Conservation (phyloP, 768 basidiomycete species). For the Cystofilobasidium macerans region DNA sequence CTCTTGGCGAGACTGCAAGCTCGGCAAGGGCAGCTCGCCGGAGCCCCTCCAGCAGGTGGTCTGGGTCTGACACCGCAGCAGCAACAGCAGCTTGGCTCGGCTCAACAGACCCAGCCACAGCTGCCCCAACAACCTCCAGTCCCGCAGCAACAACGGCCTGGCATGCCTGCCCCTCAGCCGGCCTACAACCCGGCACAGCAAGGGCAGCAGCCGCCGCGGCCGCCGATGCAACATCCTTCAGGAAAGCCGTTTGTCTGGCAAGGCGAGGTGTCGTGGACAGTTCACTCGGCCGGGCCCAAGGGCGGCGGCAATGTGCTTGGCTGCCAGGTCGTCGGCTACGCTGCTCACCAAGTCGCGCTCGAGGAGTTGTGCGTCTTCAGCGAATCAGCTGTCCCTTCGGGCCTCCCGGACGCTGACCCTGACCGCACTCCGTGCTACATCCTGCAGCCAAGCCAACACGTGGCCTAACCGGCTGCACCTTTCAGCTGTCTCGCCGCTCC, state of each 20-base stretch:
- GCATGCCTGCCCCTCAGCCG: too few species aligned
- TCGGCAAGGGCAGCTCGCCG: neutral
- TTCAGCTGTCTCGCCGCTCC: constrained; percentile 5
- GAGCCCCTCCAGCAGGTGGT: neutral
- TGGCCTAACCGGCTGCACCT: constrained; percentile 10
- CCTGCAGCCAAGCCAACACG: constrained; percentile 1
- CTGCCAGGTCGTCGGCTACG: constrained; percentile 5
- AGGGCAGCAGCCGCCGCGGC: too few species aligned
- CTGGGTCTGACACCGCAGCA: neutral
- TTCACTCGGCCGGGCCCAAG: neutral
- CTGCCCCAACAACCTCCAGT: neutral
- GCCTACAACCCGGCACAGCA: neutral
- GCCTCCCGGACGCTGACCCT: too few species aligned
- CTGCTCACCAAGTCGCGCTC: neutral
- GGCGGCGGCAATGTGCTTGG: neutral
- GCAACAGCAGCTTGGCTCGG: neutral
- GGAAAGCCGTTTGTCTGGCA: constrained; percentile 5
- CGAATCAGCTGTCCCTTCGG: too few species aligned
- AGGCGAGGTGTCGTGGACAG: constrained; percentile 11
- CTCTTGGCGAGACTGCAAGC: neutral
- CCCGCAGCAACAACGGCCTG: neutral
- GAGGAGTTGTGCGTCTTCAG: constrained; percentile 11
- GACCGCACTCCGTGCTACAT: neutral
- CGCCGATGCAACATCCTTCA: too few species aligned
- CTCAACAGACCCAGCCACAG: neutral